Conservation (phyloP, 768 basidiomycete genomes). For the Hypholoma fasciculare region DNA sequence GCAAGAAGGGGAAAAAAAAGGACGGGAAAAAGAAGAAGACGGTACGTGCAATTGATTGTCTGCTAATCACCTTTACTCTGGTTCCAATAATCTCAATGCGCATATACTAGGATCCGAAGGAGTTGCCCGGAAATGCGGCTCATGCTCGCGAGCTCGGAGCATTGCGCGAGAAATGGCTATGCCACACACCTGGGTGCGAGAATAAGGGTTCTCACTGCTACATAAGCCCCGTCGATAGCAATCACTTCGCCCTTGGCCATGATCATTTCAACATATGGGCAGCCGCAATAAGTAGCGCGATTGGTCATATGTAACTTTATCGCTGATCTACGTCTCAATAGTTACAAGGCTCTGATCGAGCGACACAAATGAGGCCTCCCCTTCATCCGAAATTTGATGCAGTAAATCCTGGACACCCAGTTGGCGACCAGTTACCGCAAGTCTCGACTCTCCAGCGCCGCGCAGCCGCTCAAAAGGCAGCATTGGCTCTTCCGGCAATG, state of each 20-base stretch:
- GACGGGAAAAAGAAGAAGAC: no score
- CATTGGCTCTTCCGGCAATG: neutral
- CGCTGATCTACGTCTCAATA: neutral
- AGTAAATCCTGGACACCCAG: neutral
- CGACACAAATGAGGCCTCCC: neutral
- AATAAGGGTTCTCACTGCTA: slow-evolving; percentile 4
- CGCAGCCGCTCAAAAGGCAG: neutral
- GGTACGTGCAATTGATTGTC: no score
- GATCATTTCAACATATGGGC: slow-evolving; percentile 18
- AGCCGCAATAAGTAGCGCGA: slow-evolving; percentile 7
- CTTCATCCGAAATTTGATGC: neutral
- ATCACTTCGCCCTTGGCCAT: slow-evolving; percentile 15
- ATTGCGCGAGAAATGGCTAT: slow-evolving; percentile 6
- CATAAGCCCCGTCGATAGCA: neutral
- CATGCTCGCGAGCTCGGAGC: slow-evolving; percentile 2
- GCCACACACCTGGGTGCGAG: neutral
- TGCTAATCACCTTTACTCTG: no score
- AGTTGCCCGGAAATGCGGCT: slow-evolving; percentile 3
- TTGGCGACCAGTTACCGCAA: neutral
- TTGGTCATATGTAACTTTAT: neutral
- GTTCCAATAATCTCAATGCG: neutral
- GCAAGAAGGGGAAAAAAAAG: neutral
- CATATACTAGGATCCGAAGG: neutral
- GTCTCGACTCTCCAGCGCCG: neutral
- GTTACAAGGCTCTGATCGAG: neutral